Conservation (phyloP, 192 early-diverging fungal genomes). For the Podila epicladia region DNA sequence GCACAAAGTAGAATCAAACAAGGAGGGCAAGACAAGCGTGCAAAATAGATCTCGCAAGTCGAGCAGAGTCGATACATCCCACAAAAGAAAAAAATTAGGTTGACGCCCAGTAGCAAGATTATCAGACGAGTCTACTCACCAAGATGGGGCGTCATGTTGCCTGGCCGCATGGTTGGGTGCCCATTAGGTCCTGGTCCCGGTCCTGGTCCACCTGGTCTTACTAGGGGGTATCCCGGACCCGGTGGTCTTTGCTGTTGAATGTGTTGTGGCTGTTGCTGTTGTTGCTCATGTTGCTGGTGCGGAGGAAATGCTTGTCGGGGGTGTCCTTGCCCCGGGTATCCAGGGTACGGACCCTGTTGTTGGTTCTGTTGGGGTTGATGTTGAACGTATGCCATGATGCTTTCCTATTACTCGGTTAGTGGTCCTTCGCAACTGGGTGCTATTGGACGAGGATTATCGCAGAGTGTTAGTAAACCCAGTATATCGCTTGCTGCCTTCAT, state of each 20-base stretch:
- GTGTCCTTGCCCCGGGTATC: too few relatives aligned
- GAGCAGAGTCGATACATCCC: too few relatives aligned
- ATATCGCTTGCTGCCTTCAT: not conserved
- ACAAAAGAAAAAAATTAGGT: too few relatives aligned
- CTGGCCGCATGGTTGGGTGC: slow-evolving; percentile 15
- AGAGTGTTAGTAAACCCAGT: not conserved
- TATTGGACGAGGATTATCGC: not conserved
- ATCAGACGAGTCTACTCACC: not conserved
- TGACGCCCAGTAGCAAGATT: too few relatives aligned
- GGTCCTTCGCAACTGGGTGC: not conserved
- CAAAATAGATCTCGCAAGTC: too few relatives aligned
- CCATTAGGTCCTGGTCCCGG: slow-evolving; percentile 11
- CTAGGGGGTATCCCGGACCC: slow-evolving; percentile 14
- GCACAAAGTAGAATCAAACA: too few relatives aligned
- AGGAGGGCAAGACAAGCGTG: not conserved
- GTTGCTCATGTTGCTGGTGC: not conserved
- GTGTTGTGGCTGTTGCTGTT: slow-evolving; percentile 13
- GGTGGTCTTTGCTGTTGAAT: slow-evolving; percentile 17
- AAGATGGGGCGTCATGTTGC: not conserved
- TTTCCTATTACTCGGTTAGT: not conserved
- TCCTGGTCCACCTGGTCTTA: slow-evolving; percentile 16
- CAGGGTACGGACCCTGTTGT: too few relatives aligned
- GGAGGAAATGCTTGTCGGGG: too few relatives aligned
- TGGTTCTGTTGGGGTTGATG: not conserved
- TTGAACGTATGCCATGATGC: not conserved